Base-by-base conservation (phyloP, 2,329 filamentous ascomycete genomes). In the Sclerotinia spermophila region DNA sequence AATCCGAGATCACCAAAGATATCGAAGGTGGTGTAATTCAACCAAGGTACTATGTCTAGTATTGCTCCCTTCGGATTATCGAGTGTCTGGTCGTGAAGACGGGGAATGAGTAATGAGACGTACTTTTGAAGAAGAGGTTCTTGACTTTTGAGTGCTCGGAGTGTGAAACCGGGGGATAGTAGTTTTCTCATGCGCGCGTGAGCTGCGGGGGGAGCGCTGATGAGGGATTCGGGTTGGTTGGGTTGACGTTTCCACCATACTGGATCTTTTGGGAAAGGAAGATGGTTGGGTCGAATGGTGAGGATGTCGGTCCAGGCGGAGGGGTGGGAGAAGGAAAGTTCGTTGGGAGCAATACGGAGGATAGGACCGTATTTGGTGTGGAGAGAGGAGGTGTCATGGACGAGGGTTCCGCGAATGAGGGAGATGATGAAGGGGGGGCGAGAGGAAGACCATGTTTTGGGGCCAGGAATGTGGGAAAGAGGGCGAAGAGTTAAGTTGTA, bases 261-360 rank as follows among this genome's bases (percentile, higher is more conserved):
- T 27, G 30, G 30, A 48, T 68, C 24, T 68, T 60, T 53, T 27
- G 42, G 33, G 24, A 61, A 60, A 21, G 55, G 42, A 27, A 42
- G 17, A n/a, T 35, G 21, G 2, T 35, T 35, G 6, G 33, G 24
- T 42, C n/a, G 35, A 0, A 45, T 15, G 17, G 35, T 30, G 15
- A 55, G 40, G 30, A 60, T 71, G 24, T 45, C 55, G 1, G 3
- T 66, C 61, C 38, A 55, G 10, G 24, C 61, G 17, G 56, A 33
- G 10, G 5, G 17, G 5, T 35, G 13, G 21, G 21, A 38, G 44
- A 85, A 76, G 0, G 83, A 84, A 4, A 85, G 79, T 75, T 84
- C 83, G 73, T 84, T 79, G 15, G 83, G 83, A 2, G 81, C 82
- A 64, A 85, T 83, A 19, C 84, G 81, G 67, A 85, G 82, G 8